A percentile compares a stretch with the other conserved stretches of the same genome.
phyloP scores from a whole-genome alignment of 2,329 filamentous ascomycete genomes.

The Colletotrichum lupini region DNA sequence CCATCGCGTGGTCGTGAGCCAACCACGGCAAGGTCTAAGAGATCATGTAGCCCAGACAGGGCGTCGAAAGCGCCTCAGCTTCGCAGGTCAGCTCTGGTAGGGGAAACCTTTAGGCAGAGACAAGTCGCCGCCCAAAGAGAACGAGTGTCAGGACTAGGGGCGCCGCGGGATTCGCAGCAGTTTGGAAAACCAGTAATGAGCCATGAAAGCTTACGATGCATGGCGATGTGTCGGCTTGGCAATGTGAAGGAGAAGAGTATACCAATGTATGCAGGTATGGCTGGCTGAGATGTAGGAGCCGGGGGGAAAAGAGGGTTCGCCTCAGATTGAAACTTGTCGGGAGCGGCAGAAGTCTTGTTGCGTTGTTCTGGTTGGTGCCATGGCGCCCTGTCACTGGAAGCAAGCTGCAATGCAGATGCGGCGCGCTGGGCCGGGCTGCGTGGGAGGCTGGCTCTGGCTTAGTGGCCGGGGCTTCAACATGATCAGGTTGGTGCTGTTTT shows the following conservation, averaged over 20 bases:
- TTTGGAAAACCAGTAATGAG: not conserved
- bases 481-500: not conserved
- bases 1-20: not conserved
- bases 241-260: not conserved
- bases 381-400: constrained; percentile 20
- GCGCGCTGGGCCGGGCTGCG: constrained; percentile 13
- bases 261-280: not conserved
- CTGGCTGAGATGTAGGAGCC: constrained; percentile 6
- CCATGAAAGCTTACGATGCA: constrained; percentile 12
- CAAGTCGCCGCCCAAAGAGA: constrained; percentile 13
- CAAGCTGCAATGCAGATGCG: constrained; percentile 11
- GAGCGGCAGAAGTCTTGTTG: not conserved
- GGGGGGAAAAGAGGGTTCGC: not conserved
- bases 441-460: not conserved
- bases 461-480: not conserved
- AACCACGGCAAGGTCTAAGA: constrained; percentile 17
- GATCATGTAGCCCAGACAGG: constrained; percentile 1
- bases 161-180: not conserved
- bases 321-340: constrained; percentile 22
- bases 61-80: constrained; percentile 26
- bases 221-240: constrained; percentile 13
- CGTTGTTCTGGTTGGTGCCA: not conserved
- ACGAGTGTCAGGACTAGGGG: not conserved
- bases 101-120: constrained; percentile 24
- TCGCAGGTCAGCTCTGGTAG: constrained; percentile 17